These are phyloP conservation scores for Claviceps monticola DNA, from an alignment of 2,329 filamentous ascomycete species.

Conservation along the genomic window DNA sequence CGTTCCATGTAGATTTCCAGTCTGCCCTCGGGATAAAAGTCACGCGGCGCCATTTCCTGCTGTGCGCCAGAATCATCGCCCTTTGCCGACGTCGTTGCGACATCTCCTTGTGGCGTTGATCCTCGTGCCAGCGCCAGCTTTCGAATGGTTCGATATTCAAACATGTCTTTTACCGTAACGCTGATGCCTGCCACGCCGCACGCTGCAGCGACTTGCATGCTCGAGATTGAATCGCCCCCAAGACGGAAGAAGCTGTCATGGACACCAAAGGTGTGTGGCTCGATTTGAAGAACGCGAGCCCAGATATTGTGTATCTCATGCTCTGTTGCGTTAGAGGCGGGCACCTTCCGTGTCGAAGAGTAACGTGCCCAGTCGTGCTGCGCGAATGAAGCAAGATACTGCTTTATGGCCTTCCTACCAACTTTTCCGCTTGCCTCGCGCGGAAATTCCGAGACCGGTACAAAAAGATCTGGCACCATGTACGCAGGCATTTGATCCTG, in stretches of 20 bases:
- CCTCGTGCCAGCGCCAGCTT: not conserved
- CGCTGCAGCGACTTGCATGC: not conserved
- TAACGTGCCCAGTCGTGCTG: not conserved
- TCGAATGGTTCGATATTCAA: not conserved
- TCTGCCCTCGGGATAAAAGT: not conserved
- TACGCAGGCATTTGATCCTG: not conserved
- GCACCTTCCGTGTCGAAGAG: not conserved
- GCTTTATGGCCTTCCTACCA: not conserved
- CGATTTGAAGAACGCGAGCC: not conserved
- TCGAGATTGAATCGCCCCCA: not conserved
- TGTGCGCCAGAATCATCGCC: accelerated
- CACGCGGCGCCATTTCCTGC: not conserved
- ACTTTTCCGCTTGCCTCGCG: not conserved
- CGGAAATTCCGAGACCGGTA: not conserved
- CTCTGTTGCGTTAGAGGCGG: not conserved
- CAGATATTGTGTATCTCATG: not conserved
- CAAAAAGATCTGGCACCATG: not conserved
- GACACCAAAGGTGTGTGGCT: not conserved
- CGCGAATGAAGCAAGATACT: not conserved
- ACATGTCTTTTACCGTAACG: not conserved
- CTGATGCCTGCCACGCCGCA: not conserved
- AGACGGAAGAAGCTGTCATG: not conserved
- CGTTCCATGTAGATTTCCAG: not conserved
- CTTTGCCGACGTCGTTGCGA: not conserved
- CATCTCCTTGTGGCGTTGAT: not conserved